Conservation (phyloP, 1,284 basidiomycete genomes). For the Marasmius oreades region DNA sequence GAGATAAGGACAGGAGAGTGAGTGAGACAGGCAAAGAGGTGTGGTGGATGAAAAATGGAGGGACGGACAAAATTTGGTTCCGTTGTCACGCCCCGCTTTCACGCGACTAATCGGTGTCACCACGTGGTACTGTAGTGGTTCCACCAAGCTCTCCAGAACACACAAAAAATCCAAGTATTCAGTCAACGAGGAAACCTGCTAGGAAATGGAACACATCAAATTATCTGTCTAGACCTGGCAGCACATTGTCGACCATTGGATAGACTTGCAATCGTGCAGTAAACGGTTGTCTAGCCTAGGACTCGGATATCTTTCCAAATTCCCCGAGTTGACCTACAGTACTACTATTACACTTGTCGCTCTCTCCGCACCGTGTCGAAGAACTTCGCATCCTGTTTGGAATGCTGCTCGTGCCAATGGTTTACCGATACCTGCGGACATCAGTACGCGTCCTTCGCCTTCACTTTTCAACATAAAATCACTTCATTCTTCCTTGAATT, state of each 20-base stretch:
- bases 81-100: neutral
- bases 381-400: neutral
- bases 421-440: neutral
- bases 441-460: neutral
- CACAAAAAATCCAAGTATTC: too few relatives aligned
- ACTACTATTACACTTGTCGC: neutral
- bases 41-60: neutral
- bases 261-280: too few relatives aligned
- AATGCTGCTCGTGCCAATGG: neutral
- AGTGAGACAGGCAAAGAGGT: neutral
- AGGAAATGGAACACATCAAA: too few relatives aligned
- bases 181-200: too few relatives aligned
- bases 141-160: neutral
- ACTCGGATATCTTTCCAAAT: too few relatives aligned
- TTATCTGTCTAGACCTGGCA: too few relatives aligned
- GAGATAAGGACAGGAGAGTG: neutral
- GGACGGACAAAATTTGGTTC: neutral
- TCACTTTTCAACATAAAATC: neutral
- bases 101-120: neutral
- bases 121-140: neutral
- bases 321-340: too few relatives aligned
- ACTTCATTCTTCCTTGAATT: neutral
- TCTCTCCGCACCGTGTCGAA: neutral
- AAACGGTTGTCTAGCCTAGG: too few relatives aligned
- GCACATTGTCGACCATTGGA: too few relatives aligned